Percentiles rank a stretch among this genome's conserved stretches.
Conservation (phyloP, 202 grass and related monocot genomes). For the Elaeis oleifera region DNA sequence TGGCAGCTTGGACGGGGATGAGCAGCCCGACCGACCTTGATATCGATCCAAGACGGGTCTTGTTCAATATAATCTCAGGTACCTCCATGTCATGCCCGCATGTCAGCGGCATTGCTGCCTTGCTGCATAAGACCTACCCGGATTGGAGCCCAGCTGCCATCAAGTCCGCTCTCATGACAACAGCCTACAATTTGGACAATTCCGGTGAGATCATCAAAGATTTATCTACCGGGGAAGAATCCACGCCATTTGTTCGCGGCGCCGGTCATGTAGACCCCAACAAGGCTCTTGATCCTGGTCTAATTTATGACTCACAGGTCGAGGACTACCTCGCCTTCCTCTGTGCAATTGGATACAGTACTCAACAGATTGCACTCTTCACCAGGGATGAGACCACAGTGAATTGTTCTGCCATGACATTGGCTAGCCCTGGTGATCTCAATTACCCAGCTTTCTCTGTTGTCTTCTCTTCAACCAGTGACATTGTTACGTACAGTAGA, state of each 20-base stretch:
- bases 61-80: slow-evolving; percentile 29
- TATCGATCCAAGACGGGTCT: slow-evolving; percentile 12
- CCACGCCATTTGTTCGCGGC: slow-evolving; percentile 26
- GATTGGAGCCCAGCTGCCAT: slow-evolving; percentile 37
- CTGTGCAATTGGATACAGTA: slow-evolving; percentile 25
- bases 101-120: slow-evolving; percentile 33
- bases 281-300: slow-evolving; percentile 21
- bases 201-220: slow-evolving; percentile 24
- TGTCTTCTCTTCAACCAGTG: slow-evolving; percentile 7
- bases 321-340: slow-evolving; percentile 33
- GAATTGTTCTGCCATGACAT: slow-evolving; percentile 20
- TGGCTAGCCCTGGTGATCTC: slow-evolving; percentile 8
- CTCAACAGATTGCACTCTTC: slow-evolving; percentile 25
- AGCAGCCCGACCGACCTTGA: slow-evolving; percentile 7
- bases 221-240: slow-evolving; percentile 11
- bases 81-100: slow-evolving; percentile 32
- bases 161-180: slow-evolving; percentile 41
- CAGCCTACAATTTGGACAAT: slow-evolving; percentile 24
- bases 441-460: slow-evolving; percentile 41
- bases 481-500: slow-evolving; percentile 20
- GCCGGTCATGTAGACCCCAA: slow-evolving; percentile 40
- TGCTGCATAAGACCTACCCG: slow-evolving; percentile 13
- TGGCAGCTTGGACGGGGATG: slow-evolving; percentile 32
- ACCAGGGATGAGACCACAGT: slow-evolving; percentile 7
- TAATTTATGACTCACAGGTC: slow-evolving; percentile 18